Conservation (phyloP, 1,284 basidiomycete genomes). For the Puccinia triticina region DNA sequence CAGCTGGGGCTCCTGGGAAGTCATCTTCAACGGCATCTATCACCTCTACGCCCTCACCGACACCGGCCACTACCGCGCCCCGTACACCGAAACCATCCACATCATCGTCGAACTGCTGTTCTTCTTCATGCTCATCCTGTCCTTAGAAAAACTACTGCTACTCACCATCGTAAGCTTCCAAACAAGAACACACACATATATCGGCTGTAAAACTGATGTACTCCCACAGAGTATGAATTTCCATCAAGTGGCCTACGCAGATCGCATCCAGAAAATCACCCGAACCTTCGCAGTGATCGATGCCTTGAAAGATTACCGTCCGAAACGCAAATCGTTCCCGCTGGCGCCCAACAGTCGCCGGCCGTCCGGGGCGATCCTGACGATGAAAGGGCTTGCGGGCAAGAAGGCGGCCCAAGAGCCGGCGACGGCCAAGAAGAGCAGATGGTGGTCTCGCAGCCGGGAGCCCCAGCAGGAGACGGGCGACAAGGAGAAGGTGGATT, state of each 20-base stretch:
- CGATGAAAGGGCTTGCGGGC: background rate
- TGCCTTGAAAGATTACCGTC: conserved; percentile 71
- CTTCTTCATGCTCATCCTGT: conserved; percentile 38
- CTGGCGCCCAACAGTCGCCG: background rate
- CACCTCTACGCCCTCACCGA: conserved; percentile 2
- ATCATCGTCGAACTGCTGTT: conserved; percentile 29
- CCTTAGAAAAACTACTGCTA: conserved; percentile 45
- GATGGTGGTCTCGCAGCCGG: conserved; percentile 11
- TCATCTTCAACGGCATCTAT: conserved; percentile 39
- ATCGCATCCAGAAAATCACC: conserved; percentile 69
- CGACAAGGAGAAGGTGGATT: conserved; percentile 3
- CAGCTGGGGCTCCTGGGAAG: conserved; percentile 49
- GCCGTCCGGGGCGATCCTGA: background rate
- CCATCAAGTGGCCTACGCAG: conserved; percentile 74
- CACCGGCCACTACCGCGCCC: conserved; percentile 20
- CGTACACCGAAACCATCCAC: conserved; percentile 27
- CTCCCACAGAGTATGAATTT: conserved; percentile 62
- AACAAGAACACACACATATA: conserved; percentile 71
- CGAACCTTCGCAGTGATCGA: conserved; percentile 70
- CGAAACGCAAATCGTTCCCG: conserved; percentile 62
- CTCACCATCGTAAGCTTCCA: conserved; percentile 55
- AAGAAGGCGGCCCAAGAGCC: background rate
- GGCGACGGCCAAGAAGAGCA: background rate
- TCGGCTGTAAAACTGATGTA: conserved; percentile 61
- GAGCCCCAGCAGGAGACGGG: background rate